Percentiles rank a stretch among this genome's conserved stretches.
These are phyloP conservation scores for Lepiota brunneoincarnata DNA, from an alignment of 768 basidiomycete species.

Conservation along the genomic window DNA sequence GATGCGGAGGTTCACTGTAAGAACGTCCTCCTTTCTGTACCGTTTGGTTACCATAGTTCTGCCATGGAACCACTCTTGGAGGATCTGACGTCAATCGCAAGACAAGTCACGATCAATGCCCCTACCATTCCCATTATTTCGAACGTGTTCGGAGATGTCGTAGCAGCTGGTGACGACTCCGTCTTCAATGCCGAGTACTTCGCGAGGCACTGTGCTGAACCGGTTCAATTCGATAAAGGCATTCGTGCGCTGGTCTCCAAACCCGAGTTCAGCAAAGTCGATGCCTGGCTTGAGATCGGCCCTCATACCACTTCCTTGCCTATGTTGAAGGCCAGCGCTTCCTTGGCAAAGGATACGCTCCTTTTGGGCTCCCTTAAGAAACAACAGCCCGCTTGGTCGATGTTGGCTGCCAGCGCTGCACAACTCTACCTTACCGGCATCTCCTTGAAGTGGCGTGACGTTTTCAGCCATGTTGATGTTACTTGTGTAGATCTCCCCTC, in stretches of 20 bases:
- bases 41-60: conserved; percentile 66
- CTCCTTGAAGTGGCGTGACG: conserved; percentile 50
- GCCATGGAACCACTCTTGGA: conserved; percentile 57
- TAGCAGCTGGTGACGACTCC: conserved; percentile 48
- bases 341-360: conserved; percentile 26
- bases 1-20: conserved; percentile 33
- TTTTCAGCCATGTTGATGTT: conserved; percentile 45
- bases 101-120: conserved; percentile 33
- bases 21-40: conserved; percentile 40
- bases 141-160: conserved; percentile 51
- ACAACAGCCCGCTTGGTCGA: conserved; percentile 34
- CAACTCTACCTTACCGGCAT: conserved; percentile 43
- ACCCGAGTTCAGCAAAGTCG: conserved; percentile 25
- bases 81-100: conserved; percentile 42
- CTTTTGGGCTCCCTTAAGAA: conserved; percentile 52
- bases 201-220: conserved; percentile 40
- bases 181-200: conserved; percentile 50
- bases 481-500: conserved; percentile 52
- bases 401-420: conserved; percentile 43
- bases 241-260: conserved; percentile 36
- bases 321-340: conserved; percentile 46
- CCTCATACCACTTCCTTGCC: conserved; percentile 58
- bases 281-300: conserved; percentile 65
- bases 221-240: conserved; percentile 56
- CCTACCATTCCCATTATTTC: conserved; percentile 64